Percentiles rank a stretch among this genome's conserved stretches.
phyloP scores from a whole-genome alignment of 169 alveolate genomes.

The Cystoisospora suis region DNA sequence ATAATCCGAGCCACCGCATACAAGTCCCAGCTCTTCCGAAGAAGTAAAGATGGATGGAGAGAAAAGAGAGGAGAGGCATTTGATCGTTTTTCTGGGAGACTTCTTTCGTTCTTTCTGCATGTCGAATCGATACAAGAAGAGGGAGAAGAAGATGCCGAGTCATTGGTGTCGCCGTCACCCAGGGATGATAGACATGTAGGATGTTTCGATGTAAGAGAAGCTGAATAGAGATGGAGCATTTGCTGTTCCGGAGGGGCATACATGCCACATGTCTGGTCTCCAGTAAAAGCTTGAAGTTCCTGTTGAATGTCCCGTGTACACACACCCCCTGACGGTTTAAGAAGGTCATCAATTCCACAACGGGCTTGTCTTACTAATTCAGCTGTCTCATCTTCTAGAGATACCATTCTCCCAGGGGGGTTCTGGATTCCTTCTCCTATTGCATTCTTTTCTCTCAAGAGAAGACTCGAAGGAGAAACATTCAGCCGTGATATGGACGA shows the following conservation, averaged over 20 bases:
- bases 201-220: not conserved
- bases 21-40: conserved; percentile 8
- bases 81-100: not conserved
- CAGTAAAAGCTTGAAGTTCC: not conserved
- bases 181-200: not conserved
- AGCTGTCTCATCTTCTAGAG: not conserved
- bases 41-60: not conserved
- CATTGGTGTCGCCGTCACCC: not conserved
- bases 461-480: too few relatives aligned
- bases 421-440: not conserved
- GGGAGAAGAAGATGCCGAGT: not conserved
- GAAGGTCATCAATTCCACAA: not conserved
- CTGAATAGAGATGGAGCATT: not conserved
- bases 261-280: not conserved
- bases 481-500: too few relatives aligned
- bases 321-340: not conserved
- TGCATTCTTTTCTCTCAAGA: not conserved
- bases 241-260: conserved; percentile 32
- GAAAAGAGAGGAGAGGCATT: not conserved
- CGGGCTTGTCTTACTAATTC: not conserved
- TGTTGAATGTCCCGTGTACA: not conserved
- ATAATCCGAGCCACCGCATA: conserved; percentile 3
- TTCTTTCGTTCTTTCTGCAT: too few relatives aligned
- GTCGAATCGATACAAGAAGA: too few relatives aligned
- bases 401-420: too few relatives aligned